Conservation (phyloP, 805 yeast genomes). For the Blastobotrys peoriensis region DNA sequence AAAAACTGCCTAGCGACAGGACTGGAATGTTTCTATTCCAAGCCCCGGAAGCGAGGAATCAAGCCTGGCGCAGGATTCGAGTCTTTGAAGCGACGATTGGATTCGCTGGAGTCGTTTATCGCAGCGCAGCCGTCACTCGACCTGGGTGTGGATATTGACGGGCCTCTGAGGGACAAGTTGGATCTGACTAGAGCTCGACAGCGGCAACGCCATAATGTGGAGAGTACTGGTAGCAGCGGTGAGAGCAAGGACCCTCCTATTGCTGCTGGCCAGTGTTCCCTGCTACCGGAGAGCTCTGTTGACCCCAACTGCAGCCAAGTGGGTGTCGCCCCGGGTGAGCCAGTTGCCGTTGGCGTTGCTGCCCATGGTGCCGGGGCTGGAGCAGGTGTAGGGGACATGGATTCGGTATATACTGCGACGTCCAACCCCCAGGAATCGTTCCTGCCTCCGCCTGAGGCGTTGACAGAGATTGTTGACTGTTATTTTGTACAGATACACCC, state of each 20-base stretch:
- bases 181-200: too few relatives aligned
- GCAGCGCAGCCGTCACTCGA: too few relatives aligned
- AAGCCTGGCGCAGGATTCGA: conserved; percentile 1
- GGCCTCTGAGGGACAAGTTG: too few relatives aligned
- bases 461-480: neutral
- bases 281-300: too few relatives aligned
- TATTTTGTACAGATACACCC: conserved; percentile 9
- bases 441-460: conserved; percentile 5
- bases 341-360: too few relatives aligned
- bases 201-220: neutral
- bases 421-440: neutral
- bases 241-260: too few relatives aligned
- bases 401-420: neutral
- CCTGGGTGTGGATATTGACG: too few relatives aligned
- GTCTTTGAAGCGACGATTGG: neutral
- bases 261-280: too few relatives aligned
- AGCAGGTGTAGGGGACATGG: too few relatives aligned
- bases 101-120: conserved; percentile 1
- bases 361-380: neutral
- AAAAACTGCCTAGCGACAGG: neutral
- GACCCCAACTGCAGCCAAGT: too few relatives aligned
- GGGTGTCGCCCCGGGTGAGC: too few relatives aligned
- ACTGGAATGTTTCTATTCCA: conserved; percentile 1
- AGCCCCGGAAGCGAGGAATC: neutral
- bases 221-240: too few relatives aligned